phyloP scores from a whole-genome alignment of 2,329 filamentous ascomycete species.

The Arthrobotrys sphaeroides region DNA sequence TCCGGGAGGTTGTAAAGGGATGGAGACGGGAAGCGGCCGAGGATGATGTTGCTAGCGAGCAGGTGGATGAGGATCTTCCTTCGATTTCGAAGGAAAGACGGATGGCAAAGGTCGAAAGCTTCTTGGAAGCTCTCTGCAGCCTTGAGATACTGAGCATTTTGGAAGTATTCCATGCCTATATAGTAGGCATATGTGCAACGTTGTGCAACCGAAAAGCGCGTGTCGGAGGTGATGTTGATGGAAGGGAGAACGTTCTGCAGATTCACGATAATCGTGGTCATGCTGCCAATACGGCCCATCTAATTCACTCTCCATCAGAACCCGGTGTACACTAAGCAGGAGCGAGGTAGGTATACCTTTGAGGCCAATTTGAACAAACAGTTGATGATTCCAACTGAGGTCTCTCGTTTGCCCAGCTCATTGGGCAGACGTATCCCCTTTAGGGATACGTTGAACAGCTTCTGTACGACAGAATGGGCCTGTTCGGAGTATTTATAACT shows the following conservation, averaged over 20 bases:
- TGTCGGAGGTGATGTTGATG: slow-evolving; percentile 45
- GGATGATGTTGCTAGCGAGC: slow-evolving; percentile 36
- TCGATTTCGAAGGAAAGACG: slow-evolving; percentile 44
- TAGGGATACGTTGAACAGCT: slow-evolving; percentile 41
- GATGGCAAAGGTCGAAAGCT: slow-evolving; percentile 39
- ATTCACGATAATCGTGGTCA: slow-evolving; percentile 51
- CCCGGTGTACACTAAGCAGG: not conserved
- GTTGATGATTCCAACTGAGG: slow-evolving; percentile 49
- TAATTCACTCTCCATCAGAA: not conserved
- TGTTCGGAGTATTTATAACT: slow-evolving; percentile 38
- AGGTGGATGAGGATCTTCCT: slow-evolving; percentile 51
- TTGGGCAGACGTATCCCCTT: slow-evolving; percentile 35
- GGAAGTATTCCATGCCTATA: slow-evolving; percentile 50
- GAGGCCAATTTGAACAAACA: slow-evolving; percentile 50
- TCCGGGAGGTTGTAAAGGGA: slow-evolving; percentile 36
- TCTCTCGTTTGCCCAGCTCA: slow-evolving; percentile 45
- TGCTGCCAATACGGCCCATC: slow-evolving; percentile 50
- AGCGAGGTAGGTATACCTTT: slow-evolving; percentile 4
- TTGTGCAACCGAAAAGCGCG: slow-evolving; percentile 47
- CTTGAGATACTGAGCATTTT: slow-evolving; percentile 46
- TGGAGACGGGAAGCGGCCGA: slow-evolving; percentile 40
- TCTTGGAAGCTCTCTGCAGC: slow-evolving; percentile 36
- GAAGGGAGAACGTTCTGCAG: slow-evolving; percentile 46
- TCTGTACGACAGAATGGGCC: slow-evolving; percentile 49
- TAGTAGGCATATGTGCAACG: slow-evolving; percentile 53